Percentiles rank a stretch among this genome's conserved stretches.
phyloP scores from a whole-genome alignment of 371 early-diverging fungal genomes.

The Zancudomyces culisetae region DNA sequence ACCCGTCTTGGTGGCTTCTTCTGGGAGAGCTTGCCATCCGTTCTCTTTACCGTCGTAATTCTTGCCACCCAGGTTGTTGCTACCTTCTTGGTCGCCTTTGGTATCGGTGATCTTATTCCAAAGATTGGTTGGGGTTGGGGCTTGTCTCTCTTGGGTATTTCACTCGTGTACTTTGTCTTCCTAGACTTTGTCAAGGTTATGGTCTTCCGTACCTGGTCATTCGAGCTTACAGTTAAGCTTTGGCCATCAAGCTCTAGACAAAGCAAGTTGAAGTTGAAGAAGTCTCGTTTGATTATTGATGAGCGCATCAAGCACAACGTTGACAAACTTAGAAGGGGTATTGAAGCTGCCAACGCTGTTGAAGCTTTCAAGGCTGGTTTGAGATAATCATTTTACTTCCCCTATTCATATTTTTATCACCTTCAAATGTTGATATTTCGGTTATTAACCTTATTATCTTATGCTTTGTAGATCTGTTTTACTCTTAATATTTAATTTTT shows the following conservation, averaged over 20 bases:
- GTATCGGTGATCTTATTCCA: conserved; percentile 32
- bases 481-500: too few species aligned
- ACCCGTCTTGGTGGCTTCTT: conserved; percentile 78
- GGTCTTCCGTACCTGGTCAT: conserved; percentile 53
- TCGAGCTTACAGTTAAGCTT: conserved; percentile 46
- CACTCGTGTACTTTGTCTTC: conserved; percentile 48
- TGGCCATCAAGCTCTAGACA: conserved; percentile 42
- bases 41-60: conserved; percentile 57
- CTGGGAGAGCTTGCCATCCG: conserved; percentile 66
- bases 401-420: too few species aligned
- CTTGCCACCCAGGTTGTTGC: conserved; percentile 83
- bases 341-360: conserved; percentile 12
- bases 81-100: conserved; percentile 65
- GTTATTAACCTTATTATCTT: too few species aligned
- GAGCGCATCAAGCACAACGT: conserved; percentile 19
- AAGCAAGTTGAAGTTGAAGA: conserved; percentile 31
- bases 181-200: conserved; percentile 73
- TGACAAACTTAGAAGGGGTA: conserved; percentile 11
- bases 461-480: too few species aligned
- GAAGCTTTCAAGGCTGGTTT: too few species aligned
- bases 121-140: conserved; percentile 38
- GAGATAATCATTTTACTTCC: too few species aligned
- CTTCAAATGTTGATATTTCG: too few species aligned
- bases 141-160: conserved; percentile 37
- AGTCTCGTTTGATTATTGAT: conserved; percentile 22